phyloP scores from a whole-genome alignment of 2,329 filamentous ascomycete species.

The Hypoxylon sp. region DNA sequence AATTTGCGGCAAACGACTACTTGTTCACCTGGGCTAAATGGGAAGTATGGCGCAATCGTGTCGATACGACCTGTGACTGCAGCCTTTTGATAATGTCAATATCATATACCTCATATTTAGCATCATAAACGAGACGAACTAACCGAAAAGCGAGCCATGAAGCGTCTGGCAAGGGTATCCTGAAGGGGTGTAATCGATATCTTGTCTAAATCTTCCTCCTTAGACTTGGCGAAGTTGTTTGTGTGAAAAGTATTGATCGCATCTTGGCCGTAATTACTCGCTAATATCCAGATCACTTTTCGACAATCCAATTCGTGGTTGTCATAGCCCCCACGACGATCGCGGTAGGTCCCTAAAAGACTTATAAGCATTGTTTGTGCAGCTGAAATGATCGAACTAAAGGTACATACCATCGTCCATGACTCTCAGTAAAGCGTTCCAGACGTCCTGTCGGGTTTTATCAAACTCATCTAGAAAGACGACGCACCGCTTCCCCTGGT shows the following conservation, averaged over 20 bases:
- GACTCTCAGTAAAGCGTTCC: slow-evolving; percentile 14
- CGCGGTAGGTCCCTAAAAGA: slow-evolving; percentile 8
- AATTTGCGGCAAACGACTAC: slow-evolving; percentile 18
- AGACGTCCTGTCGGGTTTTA: neutral
- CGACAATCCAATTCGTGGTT: neutral
- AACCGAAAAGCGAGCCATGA: slow-evolving; percentile 6
- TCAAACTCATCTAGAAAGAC: slow-evolving; percentile 23
- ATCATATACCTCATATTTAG: neutral
- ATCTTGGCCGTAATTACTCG: slow-evolving; percentile 3
- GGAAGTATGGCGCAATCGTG: slow-evolving; percentile 11
- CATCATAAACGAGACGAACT: neutral
- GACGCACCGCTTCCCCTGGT: slow-evolving; percentile 9
- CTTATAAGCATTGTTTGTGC: neutral
- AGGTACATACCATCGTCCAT: slow-evolving; percentile 20
- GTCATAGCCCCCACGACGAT: slow-evolving; percentile 7
- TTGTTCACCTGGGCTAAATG: slow-evolving; percentile 6
- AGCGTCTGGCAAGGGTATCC: slow-evolving; percentile 1
- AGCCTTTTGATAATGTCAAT: slow-evolving; percentile 3
- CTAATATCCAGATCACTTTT: slow-evolving; percentile 20
- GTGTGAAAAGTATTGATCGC: neutral
- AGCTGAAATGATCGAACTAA: neutral
- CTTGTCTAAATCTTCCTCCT: neutral
- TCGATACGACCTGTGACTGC: slow-evolving; percentile 18
- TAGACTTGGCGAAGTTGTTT: neutral
- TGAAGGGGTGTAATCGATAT: slow-evolving; percentile 17